Percentiles rank a stretch among this genome's conserved stretches.
phyloP scores from a whole-genome alignment of 257 asterid genomes.

The Nicotiana tabacum region DNA sequence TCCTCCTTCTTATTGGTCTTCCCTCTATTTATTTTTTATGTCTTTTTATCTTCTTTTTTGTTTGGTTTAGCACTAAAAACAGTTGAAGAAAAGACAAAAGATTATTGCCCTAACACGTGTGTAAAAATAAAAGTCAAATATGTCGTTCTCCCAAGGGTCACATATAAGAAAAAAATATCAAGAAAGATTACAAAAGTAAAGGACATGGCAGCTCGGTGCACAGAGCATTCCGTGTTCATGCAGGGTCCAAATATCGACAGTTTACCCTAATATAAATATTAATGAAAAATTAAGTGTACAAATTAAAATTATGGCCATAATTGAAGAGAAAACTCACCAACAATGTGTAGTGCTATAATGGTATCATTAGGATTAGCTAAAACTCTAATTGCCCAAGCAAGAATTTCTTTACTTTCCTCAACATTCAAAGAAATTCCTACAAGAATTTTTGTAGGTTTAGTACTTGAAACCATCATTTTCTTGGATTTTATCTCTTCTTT shows the following conservation, averaged over 20 bases:
- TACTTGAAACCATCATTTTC: slow-evolving; percentile 29
- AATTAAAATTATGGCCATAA: neutral
- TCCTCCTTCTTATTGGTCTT: neutral
- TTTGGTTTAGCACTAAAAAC: neutral
- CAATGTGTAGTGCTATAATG: slow-evolving; percentile 54
- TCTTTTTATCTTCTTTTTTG: neutral
- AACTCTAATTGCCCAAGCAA: slow-evolving; percentile 50
- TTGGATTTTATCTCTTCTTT: neutral
- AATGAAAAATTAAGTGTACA: no score
- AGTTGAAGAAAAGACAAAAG: neutral
- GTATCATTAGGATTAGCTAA: slow-evolving; percentile 69
- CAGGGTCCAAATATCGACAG: no score
- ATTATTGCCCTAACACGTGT: neutral
- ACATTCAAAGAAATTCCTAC: slow-evolving; percentile 61
- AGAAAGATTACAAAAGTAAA: neutral
- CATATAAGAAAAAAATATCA: neutral
- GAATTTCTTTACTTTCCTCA: slow-evolving; percentile 50
- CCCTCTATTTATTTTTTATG: neutral
- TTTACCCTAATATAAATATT: rapidly evolving
- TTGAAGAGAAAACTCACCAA: slow-evolving; percentile 38
- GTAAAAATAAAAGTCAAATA: neutral
- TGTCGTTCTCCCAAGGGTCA: slow-evolving; percentile 4
- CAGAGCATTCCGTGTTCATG: rapidly evolving
- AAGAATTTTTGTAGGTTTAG: slow-evolving; percentile 45
- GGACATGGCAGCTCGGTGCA: no score